Evolutionary conservation across 108 stramenopile species (phyloP), one percentile per base, ranked within the genome.

Genomic region (Nannochloropsis gaditana): DNA sequence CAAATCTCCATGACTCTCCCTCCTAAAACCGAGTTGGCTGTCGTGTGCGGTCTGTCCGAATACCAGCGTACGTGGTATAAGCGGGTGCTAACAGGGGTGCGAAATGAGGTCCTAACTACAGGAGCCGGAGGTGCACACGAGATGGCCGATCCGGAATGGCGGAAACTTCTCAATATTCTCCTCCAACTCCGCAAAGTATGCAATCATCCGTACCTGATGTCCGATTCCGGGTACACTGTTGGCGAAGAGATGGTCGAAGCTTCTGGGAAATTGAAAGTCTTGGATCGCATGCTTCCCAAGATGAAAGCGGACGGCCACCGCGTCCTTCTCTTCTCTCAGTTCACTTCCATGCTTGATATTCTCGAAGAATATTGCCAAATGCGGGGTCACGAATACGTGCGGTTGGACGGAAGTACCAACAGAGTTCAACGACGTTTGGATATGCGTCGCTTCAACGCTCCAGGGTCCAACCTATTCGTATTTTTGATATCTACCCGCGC

Each of bases 31-130:
- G 59, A 73, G 2, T 3, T 73, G 3, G 59, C 59, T 2, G 59
- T 73, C 3, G 59, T 73, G 59, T 73, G 59, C n/a, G 94, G 95
- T 11, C 90, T 99, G 59, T 95, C 96, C 9, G 90, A 92, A 45
- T 95, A 94, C 95, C 99, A 99, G 90, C 94, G 92, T 80, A 92
- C 95, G 80, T 95, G 95, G 94, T 99, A 99, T 89, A 93, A 91
- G 82, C 86, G 85, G 45, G 83, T 89, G 42, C 83, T 89, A 9
- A 82, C 83, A 21, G 79, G 9, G 1, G n/a, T 79, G 41, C 47
- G 84, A 83, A 44, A 82, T 59, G 17, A 82, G 83, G 9, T 83
- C 44, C 9, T 43, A 31, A 47, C 80, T 47, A 15, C 44, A 81
- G 59, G 3, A 17, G 80, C 15, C 82, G 81, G 45, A 41, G 86